Evolutionary conservation across 352 stramenopile genomes (phyloP), one percentile per base, ranked within the genome.

Genomic region (Pythium phragmitis): DNA sequence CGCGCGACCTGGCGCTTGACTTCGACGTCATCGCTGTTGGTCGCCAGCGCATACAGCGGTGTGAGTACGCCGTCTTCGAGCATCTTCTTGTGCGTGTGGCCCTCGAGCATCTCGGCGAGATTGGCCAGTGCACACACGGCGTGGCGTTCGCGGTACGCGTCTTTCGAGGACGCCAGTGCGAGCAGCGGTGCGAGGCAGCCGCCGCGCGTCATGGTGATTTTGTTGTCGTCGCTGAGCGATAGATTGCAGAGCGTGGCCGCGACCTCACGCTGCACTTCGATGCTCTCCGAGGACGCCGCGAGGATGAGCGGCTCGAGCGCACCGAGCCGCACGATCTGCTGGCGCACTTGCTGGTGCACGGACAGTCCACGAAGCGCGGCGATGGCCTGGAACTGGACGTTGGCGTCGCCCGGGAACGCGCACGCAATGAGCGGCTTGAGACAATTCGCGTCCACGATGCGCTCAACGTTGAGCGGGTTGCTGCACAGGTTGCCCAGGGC

Each of bases 331-430:
- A 99, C 86, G 39, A 98, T 76, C 42, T 97, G 89, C 53, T 96
- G 85, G 2, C 96, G 87, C 19, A 98, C 77, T 17, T 85, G 67
- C 47, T 93, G 79, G 55, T 98, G 88, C 19, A 98, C 96, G 2
- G 93, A 96, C 14, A 99, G 74, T 0, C 95, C 95, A 4, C 92
- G 88, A 2, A 99, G 77, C 1, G 88, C 93, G 6, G 94, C 92
- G 43, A 99, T 98, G 4, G 96, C 96, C 77, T 98, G 96, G 74
- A 98, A 99, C 74, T 99, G 96, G 36, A 98, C 91, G 63, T 98
- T 98, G 17, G 85, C 65, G 41, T 97, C 84, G 4, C 92, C 91
- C 6, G 94, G 95, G 65, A 99, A 99, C 1, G 91, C 82, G 63
- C 97, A 98, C 4, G 92, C 94, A 51, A 99, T 96, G 55, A 98